These are phyloP conservation scores for Colletotrichum godetiae DNA, from an alignment of 2,329 filamentous ascomycete species.

Conservation along the genomic window DNA sequence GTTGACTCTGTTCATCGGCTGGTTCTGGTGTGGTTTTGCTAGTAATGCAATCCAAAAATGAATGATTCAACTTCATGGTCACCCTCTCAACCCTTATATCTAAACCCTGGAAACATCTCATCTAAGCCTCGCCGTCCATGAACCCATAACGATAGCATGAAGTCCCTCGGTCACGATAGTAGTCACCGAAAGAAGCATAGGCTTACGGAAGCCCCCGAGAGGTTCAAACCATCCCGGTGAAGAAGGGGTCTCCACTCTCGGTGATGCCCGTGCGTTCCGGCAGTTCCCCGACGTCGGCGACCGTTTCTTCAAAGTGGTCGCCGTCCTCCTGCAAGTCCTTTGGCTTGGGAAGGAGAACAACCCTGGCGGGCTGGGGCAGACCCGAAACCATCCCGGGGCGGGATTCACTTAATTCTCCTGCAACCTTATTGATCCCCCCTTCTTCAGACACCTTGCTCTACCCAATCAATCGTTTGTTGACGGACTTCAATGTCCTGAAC, in stretches of 20 bases:
- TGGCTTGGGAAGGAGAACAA: background rate
- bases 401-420: background rate
- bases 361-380: background rate
- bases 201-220: background rate
- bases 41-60: too few species aligned
- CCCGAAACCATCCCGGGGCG: background rate
- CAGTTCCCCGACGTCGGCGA: constrained; percentile 29
- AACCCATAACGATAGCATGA: background rate
- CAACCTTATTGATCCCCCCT: constrained; percentile 23
- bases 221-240: constrained; percentile 10
- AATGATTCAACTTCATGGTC: background rate
- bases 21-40: background rate
- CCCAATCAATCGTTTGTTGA: background rate
- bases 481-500: background rate
- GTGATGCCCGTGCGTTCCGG: constrained; percentile 25
- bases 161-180: background rate
- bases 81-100: background rate
- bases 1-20: background rate
- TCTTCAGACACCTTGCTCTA: background rate
- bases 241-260: constrained; percentile 7
- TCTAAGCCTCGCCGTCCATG: background rate
- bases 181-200: constrained; percentile 6
- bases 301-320: constrained; percentile 10
- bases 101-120: background rate
- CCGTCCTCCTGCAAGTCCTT: background rate